Conservation (phyloP, 768 basidiomycete species). For the Mrakia gelida region DNA sequence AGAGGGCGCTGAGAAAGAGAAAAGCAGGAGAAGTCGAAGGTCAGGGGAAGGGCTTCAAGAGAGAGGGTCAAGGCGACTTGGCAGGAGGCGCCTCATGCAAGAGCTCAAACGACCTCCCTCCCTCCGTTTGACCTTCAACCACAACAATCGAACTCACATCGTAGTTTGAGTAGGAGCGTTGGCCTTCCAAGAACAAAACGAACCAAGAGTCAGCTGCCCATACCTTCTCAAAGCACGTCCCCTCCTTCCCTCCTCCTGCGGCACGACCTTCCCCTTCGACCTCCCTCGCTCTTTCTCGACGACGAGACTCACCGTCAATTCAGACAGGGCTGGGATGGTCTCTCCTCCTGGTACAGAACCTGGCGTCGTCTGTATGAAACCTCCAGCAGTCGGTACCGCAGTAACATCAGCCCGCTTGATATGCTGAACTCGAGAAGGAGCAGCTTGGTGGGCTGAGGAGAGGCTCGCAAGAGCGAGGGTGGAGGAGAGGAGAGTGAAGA, state of each 20-base stretch:
- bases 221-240: not conserved
- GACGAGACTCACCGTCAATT: conserved; percentile 13
- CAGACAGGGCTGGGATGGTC: conserved; percentile 9
- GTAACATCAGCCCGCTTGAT: not conserved
- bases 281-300: not conserved
- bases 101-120: not conserved
- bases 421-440: not conserved
- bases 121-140: not conserved
- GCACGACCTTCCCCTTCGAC: not conserved
- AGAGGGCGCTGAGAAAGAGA: not conserved
- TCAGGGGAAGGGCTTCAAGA: not conserved
- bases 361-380: conserved; percentile 13
- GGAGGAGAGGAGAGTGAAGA: not conserved
- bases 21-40: not conserved
- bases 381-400: not conserved
- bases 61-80: not conserved
- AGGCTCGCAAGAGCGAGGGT: not conserved
- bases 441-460: not conserved
- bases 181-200: not conserved
- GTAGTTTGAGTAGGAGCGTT: conserved; percentile 24
- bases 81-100: not conserved
- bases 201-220: not conserved
- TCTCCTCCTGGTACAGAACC: not conserved
- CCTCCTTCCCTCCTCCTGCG: not conserved
- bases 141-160: not conserved